These are phyloP conservation scores for Trichosporon inkin DNA, from an alignment of 1,284 basidiomycete species.

Conservation along the genomic window DNA sequence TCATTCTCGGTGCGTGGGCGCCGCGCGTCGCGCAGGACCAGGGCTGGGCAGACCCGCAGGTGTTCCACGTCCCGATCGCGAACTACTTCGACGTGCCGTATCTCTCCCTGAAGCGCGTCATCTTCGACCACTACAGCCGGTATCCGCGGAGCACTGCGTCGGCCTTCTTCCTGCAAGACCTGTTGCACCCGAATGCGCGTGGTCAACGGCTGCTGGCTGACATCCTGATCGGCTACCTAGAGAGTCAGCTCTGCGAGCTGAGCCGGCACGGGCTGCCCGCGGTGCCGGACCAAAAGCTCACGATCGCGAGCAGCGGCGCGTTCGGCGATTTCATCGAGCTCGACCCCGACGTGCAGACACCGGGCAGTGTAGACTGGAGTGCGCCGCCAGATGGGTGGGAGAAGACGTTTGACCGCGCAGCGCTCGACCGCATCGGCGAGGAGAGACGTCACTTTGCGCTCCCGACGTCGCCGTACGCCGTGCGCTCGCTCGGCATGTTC, in stretches of 20 bases:
- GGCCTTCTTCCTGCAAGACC: slow-evolving; percentile 42
- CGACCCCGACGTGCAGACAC: background rate
- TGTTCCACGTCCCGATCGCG: slow-evolving; percentile 47
- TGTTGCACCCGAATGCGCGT: slow-evolving; percentile 47
- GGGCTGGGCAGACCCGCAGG: slow-evolving; percentile 49
- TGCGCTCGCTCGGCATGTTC: slow-evolving; percentile 36
- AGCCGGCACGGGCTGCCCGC: slow-evolving; percentile 37
- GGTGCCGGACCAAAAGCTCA: slow-evolving; percentile 25
- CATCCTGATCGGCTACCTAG: slow-evolving; percentile 46
- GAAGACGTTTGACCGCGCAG: slow-evolving; percentile 31
- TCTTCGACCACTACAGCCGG: slow-evolving; percentile 47
- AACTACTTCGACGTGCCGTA: slow-evolving; percentile 50
- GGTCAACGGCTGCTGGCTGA: slow-evolving; percentile 48
- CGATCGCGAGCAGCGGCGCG: slow-evolving; percentile 32
- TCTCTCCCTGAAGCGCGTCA: slow-evolving; percentile 45
- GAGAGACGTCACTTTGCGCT: slow-evolving; percentile 41
- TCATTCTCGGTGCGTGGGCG: slow-evolving; percentile 48
- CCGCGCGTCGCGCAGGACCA: slow-evolving; percentile 46
- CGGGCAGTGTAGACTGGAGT: slow-evolving; percentile 11
- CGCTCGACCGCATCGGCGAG: slow-evolving; percentile 25
- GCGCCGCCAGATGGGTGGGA: slow-evolving; percentile 41
- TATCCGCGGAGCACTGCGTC: slow-evolving; percentile 40
- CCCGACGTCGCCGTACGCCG: slow-evolving; percentile 37
- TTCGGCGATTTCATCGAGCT: slow-evolving; percentile 38
- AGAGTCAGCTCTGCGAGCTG: slow-evolving; percentile 48